Percentiles rank a stretch among this genome's conserved stretches.
These are phyloP conservation scores for Dactylellina leptospora DNA, from an alignment of 2,329 filamentous ascomycete genomes.

Conservation along the genomic window DNA sequence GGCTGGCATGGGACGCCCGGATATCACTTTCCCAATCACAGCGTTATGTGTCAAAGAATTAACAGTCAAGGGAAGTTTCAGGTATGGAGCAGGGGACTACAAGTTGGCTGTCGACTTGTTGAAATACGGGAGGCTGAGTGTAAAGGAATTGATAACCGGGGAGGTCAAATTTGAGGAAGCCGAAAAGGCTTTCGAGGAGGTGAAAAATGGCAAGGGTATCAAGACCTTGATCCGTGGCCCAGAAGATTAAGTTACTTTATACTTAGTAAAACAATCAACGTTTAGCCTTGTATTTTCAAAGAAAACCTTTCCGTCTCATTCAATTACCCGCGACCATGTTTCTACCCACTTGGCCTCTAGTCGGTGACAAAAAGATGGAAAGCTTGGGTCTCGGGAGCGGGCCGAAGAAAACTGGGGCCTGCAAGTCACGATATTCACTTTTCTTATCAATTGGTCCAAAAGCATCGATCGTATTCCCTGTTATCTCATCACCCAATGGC, in stretches of 20 bases:
- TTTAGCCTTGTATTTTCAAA: neutral
- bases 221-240: constrained; percentile 75
- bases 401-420: constrained; percentile 48
- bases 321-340: constrained; percentile 2
- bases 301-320: neutral
- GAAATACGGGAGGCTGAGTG: constrained; percentile 72
- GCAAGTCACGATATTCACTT: constrained; percentile 40
- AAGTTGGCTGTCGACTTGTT: constrained; percentile 82
- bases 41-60: constrained; percentile 89
- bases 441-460: constrained; percentile 35
- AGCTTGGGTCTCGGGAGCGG: constrained; percentile 49
- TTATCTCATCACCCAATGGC: constrained; percentile 29
- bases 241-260: constrained; percentile 62
- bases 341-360: neutral
- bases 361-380: constrained; percentile 2
- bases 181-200: constrained; percentile 84
- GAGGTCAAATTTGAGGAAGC: constrained; percentile 82
- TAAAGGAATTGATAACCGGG: constrained; percentile 80
- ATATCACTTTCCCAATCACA: constrained; percentile 92
- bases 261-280: neutral
- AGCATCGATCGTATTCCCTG: constrained; percentile 30
- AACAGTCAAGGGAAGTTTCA: constrained; percentile 84
- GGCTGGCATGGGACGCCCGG: constrained; percentile 86
- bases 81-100: constrained; percentile 89
- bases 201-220: constrained; percentile 81